Percentiles rank a stretch among this genome's conserved stretches.
These are phyloP conservation scores for Paraleonurus japonicus DNA, from an alignment of 257 asterid species.

Conservation along the genomic window DNA sequence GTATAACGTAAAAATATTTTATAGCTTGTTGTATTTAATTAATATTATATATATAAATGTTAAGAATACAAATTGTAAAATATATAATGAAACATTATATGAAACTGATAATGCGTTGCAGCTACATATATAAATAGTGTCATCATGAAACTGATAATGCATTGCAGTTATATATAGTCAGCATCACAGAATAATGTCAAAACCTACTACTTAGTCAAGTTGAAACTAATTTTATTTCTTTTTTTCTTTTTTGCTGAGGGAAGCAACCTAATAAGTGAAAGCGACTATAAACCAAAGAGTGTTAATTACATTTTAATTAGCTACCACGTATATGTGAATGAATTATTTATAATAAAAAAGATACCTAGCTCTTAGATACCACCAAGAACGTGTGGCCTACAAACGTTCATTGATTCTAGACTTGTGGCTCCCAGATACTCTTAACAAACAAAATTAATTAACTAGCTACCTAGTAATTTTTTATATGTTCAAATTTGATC, in stretches of 20 bases:
- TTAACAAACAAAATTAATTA: not conserved
- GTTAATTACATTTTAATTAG: not conserved
- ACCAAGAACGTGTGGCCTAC: conserved; percentile 19
- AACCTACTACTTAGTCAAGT: not conserved
- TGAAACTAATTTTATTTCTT: not conserved
- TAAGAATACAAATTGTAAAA: too few relatives aligned
- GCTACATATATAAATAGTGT: too few relatives aligned
- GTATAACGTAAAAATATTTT: too few relatives aligned
- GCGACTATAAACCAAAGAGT: conserved; percentile 12
- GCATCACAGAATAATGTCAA: conserved; percentile 6
- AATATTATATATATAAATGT: too few relatives aligned
- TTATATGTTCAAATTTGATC: not conserved
- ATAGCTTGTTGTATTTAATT: too few relatives aligned
- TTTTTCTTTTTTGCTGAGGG: not conserved
- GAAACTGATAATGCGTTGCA: not conserved
- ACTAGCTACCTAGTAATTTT: not conserved
- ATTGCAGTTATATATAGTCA: not conserved
- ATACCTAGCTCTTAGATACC: conserved; percentile 23
- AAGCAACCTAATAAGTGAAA: conserved; percentile 4
- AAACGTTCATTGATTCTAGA: conserved; percentile 23
- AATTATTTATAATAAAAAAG: conserved; percentile 4
- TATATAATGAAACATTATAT: not conserved
- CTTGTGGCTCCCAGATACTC: conserved; percentile 26
- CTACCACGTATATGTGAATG: not conserved
- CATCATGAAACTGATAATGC: not conserved